phyloP scores from a whole-genome alignment of 352 stramenopile genomes.

The Phytophthora meadii region DNA sequence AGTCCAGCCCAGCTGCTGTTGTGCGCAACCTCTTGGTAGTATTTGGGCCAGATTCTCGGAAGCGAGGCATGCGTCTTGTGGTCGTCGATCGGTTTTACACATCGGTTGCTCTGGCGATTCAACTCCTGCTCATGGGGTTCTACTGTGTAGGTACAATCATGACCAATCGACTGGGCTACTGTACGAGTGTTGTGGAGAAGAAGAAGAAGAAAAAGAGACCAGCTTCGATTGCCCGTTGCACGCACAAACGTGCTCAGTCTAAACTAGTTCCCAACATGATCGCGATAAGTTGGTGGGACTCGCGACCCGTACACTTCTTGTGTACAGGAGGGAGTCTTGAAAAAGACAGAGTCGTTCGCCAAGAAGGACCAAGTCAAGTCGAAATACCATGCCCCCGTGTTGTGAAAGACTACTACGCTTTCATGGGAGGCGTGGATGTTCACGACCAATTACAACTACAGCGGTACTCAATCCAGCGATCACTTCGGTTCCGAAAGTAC shows the following conservation, averaged over 20 bases:
- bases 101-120: not conserved
- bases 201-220: too few species aligned
- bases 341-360: not conserved
- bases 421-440: too few species aligned
- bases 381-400: not conserved
- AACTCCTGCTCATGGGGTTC: too few species aligned
- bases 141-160: too few species aligned
- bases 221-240: not conserved
- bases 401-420: too few species aligned
- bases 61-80: not conserved
- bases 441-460: too few species aligned
- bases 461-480: too few species aligned
- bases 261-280: slow-evolving; percentile 2
- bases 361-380: not conserved
- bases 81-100: slow-evolving; percentile 4
- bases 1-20: slow-evolving; percentile 6
- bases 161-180: slow-evolving; percentile 1
- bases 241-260: slow-evolving; percentile 4
- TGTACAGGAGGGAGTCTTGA: slow-evolving; percentile 6
- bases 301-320: slow-evolving; percentile 5
- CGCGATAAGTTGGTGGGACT: slow-evolving; percentile 10
- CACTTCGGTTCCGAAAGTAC: too few species aligned
- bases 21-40: slow-evolving; percentile 21
- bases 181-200: not conserved
- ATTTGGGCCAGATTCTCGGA: slow-evolving; percentile 1